Evolutionary conservation across 371 early-diverging fungal species (phyloP).

Genomic region (Mitosporidium daphniae): DNA sequence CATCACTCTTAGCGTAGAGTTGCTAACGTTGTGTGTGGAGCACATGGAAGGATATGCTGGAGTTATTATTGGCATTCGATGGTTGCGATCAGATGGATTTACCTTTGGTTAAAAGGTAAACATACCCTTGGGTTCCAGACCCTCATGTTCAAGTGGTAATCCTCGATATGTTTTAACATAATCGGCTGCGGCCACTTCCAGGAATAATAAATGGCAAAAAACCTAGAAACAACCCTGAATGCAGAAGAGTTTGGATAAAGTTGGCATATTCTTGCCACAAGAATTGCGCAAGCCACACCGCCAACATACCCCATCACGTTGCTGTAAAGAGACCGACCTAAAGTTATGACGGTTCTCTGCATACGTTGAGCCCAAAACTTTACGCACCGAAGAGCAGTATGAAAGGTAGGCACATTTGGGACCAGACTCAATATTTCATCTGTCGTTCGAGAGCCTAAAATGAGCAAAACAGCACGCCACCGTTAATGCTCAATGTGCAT

Average conservation of each 20-base stretch:
- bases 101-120: too few relatives aligned
- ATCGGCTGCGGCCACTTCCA: slow-evolving; percentile 98
- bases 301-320: slow-evolving; percentile 94
- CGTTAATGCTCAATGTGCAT: slow-evolving; percentile 70
- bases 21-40: slow-evolving; percentile 86
- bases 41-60: slow-evolving; percentile 99
- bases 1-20: slow-evolving; percentile 47
- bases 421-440: slow-evolving; percentile 84
- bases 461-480: slow-evolving; percentile 7
- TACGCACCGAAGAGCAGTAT: slow-evolving; percentile 60
- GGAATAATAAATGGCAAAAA: slow-evolving; percentile 46
- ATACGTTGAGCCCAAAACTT: slow-evolving; percentile 87
- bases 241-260: slow-evolving; percentile 75
- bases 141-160: slow-evolving; percentile 48
- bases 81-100: slow-evolving; percentile 46
- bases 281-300: slow-evolving; percentile 97
- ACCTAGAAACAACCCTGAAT: slow-evolving; percentile 40
- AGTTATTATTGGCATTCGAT: slow-evolving; percentile 96
- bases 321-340: slow-evolving; percentile 43
- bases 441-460: slow-evolving; percentile 58
- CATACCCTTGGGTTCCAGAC: slow-evolving; percentile 99
- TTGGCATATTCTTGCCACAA: slow-evolving; percentile 84
- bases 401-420: slow-evolving; percentile 53
- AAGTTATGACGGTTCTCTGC: not conserved
- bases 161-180: slow-evolving; percentile 50